Evolutionary conservation across 192 early-diverging fungal species (phyloP), one percentile per base, ranked within the genome.

Genomic region (Rhizophagus clarus): DNA sequence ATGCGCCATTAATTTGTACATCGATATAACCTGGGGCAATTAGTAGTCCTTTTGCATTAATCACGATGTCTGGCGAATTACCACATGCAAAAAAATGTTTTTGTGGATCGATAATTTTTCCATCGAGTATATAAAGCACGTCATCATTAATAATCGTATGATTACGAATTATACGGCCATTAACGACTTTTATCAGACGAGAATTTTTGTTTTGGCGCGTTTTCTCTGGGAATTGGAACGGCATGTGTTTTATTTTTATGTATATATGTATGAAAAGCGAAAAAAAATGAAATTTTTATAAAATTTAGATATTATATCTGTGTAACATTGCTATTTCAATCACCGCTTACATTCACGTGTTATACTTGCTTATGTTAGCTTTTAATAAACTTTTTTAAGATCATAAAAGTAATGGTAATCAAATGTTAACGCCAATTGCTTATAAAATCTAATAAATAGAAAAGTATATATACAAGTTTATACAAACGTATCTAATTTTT

Each of bases 1-100:
- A 96, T 0, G 89, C 92, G 67, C 95, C 95, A 79, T 96, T 96
- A 76, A 96, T 91, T 82, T 96, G 94, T 34, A 92, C 84, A 80
- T 96, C 94, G 56, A 96, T 89, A 72, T 89, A 96, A 4, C 95
- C 95, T 22, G 95, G 93, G 10, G 89, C 89, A 45, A 96, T 87
- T n/a, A 96, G 87, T 49, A 89, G 72, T 70, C 93, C 92, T 28
- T 89, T 83, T 61, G 92, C 92, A 85, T 96, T 92, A 72, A 96
- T 89, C 49, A 90, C 86, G 40, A 85, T 81, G 77, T 93, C 92
- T 9, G 95, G 88, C 26, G 85, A 86, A 47, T 91, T 88, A 74
- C 89, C 86, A 61, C 87, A 87, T 49, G 87, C 84, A 85, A 90
- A 96, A 81, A 96, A 96, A 72, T 92, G 83, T 63, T 85, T 84